phyloP scores from a whole-genome alignment of 2,329 filamentous ascomycete species.

The Aspergillus arachidicola region DNA sequence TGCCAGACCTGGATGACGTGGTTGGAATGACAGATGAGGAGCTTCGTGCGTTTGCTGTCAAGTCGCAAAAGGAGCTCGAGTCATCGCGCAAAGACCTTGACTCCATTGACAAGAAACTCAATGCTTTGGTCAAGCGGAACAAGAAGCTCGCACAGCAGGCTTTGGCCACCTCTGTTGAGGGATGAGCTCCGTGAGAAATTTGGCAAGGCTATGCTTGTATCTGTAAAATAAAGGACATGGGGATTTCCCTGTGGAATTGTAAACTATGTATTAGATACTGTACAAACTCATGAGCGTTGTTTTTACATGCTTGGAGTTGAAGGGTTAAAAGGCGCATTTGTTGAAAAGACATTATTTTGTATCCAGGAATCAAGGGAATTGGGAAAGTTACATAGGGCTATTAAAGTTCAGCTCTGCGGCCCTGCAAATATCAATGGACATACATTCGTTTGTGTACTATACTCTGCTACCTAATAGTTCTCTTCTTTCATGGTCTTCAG shows the following conservation, averaged over 20 bases:
- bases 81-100: conserved; percentile 69
- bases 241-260: neutral
- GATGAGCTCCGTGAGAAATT: neutral
- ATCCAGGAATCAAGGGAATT: neutral
- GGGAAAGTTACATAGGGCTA: neutral
- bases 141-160: conserved; percentile 48
- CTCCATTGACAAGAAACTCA: conserved; percentile 46
- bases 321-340: neutral
- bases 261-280: conserved; percentile 1
- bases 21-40: conserved; percentile 46
- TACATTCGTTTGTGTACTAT: neutral
- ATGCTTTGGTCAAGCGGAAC: conserved; percentile 44
- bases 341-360: neutral
- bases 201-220: neutral
- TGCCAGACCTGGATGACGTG: conserved; percentile 43
- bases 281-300: neutral
- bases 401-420: neutral
- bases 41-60: conserved; percentile 41
- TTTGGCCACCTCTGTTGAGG: conserved; percentile 31
- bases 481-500: neutral
- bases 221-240: neutral
- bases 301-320: neutral
- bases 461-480: neutral
- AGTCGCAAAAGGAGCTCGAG: conserved; percentile 67
- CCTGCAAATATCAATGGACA: neutral